Percentiles rank a stretch among this genome's conserved stretches.
phyloP scores from a whole-genome alignment of 2,329 filamentous ascomycete species.

The Lasiodiplodia gonubiensis region DNA sequence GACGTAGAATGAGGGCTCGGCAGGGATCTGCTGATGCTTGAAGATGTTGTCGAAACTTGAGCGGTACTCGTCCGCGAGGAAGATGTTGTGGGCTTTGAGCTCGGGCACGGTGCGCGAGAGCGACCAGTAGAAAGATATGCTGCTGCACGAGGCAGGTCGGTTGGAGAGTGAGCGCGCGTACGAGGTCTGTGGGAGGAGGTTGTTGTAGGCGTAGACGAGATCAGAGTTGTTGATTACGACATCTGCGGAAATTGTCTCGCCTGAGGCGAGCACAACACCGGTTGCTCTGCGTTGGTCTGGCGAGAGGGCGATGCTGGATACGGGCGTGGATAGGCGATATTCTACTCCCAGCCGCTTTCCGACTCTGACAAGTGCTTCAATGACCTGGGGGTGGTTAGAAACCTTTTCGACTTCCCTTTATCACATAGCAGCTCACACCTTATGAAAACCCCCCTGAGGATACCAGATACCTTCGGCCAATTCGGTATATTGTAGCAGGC shows the following conservation, averaged over 20 bases:
- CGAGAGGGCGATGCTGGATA: constrained; percentile 61
- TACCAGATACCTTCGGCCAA: constrained; percentile 79
- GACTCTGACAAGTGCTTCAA: constrained; percentile 68
- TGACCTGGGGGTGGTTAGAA: constrained; percentile 41
- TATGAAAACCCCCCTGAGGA: constrained; percentile 72
- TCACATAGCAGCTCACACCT: constrained; percentile 51
- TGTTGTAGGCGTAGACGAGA: constrained; percentile 74
- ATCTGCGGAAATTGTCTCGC: constrained; percentile 66
- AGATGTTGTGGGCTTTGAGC: constrained; percentile 75
- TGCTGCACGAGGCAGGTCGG: constrained; percentile 69
- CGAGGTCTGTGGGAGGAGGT: constrained; percentile 64
- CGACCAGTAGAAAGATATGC: constrained; percentile 79
- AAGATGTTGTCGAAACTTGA: constrained; percentile 80
- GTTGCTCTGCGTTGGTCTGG: constrained; percentile 59
- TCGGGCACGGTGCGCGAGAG: constrained; percentile 65
- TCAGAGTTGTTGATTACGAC: constrained; percentile 75
- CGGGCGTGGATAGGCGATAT: constrained; percentile 65
- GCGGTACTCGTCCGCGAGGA: constrained; percentile 73
- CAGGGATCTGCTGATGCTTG: constrained; percentile 69
- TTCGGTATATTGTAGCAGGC: constrained; percentile 75
- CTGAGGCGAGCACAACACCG: constrained; percentile 65
- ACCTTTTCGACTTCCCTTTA: background rate
- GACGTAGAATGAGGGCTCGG: constrained; percentile 76
- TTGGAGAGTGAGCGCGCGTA: constrained; percentile 52
- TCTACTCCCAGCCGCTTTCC: constrained; percentile 66